Evolutionary conservation across 768 basidiomycete genomes (phyloP), one percentile per base, ranked within the genome.

Genomic region (Dioszegia crocea): DNA sequence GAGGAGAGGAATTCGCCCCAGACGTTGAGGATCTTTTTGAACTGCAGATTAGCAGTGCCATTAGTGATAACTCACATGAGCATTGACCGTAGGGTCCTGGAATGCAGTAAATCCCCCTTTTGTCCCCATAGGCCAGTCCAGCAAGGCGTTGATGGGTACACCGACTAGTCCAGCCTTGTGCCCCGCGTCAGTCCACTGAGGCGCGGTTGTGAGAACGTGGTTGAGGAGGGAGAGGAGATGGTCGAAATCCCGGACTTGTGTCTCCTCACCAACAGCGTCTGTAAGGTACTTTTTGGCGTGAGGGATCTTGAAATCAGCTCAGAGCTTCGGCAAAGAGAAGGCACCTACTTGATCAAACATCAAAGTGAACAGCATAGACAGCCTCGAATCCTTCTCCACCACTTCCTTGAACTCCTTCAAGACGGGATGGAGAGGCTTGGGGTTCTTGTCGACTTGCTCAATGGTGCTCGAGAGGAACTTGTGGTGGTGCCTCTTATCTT

Each of bases 1-100:
- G 81, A 80, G 6, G 67, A 65, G 46, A 86, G 81, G 76, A 76
- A 84, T 10, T 55, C 62, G 10, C 77, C 76, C 83, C 84, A 86
- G 23, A 74, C 76, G 44, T 81, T 73, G 60, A 85, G 79, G 52
- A 85, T 69, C 36, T 79, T 79, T 62, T 82, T 81, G 62, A 85
- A 70, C 68, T 73, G 46, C 40, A 19, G 10, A 31, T 30, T 36
- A 30, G 36, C 26, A 16, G 19, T 19, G 16, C 31, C 12, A 33
- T 38, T 10, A 9, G 10, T 29, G 11, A 14, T 9, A 26, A 58
- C 64, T 56, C 50, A 72, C 70, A 48, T 76, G 66, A 0, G 43
- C 64, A 56, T 86, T 85, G 53, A 85, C 79, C 48, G 74, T 72
- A 2, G 77, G 74, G 55, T 80, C 78, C 27, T 75, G 73, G 74